A percentile compares a stretch with the other conserved stretches of the same genome.
Conservation (phyloP, 495 filamentous ascomycete genomes). For the Lepraria neglecta region DNA sequence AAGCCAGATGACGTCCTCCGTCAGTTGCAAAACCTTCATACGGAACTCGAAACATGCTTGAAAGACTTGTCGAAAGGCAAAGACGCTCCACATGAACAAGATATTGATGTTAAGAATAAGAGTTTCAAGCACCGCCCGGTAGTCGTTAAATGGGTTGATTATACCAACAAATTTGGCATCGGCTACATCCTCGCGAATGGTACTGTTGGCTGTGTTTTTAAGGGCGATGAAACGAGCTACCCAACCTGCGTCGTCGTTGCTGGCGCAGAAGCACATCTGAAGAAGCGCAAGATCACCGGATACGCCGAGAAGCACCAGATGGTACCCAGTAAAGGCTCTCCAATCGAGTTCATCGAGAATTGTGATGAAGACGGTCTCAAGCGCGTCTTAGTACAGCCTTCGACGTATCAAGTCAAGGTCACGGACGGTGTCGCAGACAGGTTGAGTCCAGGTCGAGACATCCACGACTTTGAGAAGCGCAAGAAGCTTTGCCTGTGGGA, state of each 20-base stretch:
- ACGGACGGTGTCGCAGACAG: conserved; percentile 47
- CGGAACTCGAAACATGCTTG: conserved; percentile 40
- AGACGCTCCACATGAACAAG: not conserved
- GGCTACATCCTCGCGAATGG: conserved; percentile 83
- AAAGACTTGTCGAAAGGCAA: conserved; percentile 3
- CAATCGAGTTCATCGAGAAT: conserved; percentile 80
- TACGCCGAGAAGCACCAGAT: conserved; percentile 57
- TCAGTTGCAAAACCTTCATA: conserved; percentile 43
- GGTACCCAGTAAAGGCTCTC: conserved; percentile 53
- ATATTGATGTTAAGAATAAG: conserved; percentile 8
- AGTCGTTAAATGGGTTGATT: conserved; percentile 92
- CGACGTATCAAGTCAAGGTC: conserved; percentile 51
- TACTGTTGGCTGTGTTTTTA: conserved; percentile 75
- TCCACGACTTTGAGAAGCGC: conserved; percentile 63
- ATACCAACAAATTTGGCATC: conserved; percentile 82
- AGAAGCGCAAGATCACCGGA: conserved; percentile 20
- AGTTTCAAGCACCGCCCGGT: conserved; percentile 26
- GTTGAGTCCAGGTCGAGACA: conserved; percentile 45
- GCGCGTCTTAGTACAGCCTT: conserved; percentile 53
- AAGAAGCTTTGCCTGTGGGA: conserved; percentile 75
- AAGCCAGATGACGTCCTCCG: conserved; percentile 48
- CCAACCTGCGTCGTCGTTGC: conserved; percentile 65
- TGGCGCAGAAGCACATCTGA: conserved; percentile 48
- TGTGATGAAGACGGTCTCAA: conserved; percentile 58
- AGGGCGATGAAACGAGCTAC: conserved; percentile 53